Evolutionary conservation across 768 basidiomycete genomes (phyloP).

Genomic region (Grammothele lineata): DNA sequence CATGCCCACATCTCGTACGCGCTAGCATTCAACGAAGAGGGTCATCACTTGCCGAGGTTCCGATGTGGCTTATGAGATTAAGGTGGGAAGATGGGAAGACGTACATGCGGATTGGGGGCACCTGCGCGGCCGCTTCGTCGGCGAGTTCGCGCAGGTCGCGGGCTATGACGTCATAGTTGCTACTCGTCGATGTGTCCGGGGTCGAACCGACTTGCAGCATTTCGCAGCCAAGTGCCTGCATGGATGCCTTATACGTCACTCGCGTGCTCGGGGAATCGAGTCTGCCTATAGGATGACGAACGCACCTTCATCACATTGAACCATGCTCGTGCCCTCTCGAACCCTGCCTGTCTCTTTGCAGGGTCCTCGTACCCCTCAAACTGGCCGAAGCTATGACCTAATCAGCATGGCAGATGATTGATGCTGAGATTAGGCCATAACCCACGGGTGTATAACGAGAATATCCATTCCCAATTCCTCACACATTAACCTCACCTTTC

Average conservation of each 20-base stretch:
- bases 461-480: constrained; percentile 21
- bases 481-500: constrained; percentile 18
- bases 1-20: constrained; percentile 33
- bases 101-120: constrained; percentile 26
- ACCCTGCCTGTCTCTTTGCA: constrained; percentile 13
- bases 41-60: neutral
- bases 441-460: constrained; percentile 27
- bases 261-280: too few relatives aligned
- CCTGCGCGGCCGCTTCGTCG: constrained; percentile 22
- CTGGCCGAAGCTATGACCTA: constrained; percentile 22
- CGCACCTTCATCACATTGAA: constrained; percentile 22
- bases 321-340: constrained; percentile 23
- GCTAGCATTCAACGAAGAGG: constrained; percentile 8
- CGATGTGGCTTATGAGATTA: too few relatives aligned
- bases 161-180: constrained; percentile 26
- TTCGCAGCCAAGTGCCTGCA: constrained; percentile 22
- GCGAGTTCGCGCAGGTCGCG: constrained; percentile 24
- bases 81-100: neutral
- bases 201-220: constrained; percentile 29
- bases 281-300: too few relatives aligned
- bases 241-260: too few relatives aligned
- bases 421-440: too few relatives aligned
- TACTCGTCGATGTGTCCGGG: constrained; percentile 20
- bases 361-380: constrained; percentile 24
- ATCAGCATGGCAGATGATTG: too few relatives aligned